phyloP scores from a whole-genome alignment of 2,329 filamentous ascomycete species.

The Leptographium lundbergii region DNA sequence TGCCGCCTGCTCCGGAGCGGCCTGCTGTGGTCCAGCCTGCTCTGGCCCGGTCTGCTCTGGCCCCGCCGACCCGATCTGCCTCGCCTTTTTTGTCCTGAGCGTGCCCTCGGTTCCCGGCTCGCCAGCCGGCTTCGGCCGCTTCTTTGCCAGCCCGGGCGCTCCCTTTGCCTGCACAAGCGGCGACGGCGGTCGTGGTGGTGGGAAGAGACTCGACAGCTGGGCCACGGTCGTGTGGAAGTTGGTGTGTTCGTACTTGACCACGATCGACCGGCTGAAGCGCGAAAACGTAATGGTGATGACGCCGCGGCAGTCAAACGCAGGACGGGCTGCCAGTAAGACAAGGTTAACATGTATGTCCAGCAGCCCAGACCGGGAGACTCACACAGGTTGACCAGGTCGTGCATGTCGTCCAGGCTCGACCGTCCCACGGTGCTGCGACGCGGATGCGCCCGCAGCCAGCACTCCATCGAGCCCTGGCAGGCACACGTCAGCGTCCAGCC shows the following conservation, averaged over 20 bases:
- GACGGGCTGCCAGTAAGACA: conserved; percentile 27
- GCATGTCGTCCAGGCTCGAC: conserved; percentile 32
- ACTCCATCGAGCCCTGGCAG: conserved; percentile 38
- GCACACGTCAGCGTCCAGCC: conserved; percentile 42
- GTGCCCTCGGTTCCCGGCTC: neutral
- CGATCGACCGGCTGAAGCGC: conserved; percentile 31
- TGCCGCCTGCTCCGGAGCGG: neutral
- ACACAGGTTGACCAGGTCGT: conserved; percentile 33
- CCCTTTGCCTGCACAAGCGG: neutral
- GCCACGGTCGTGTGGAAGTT: conserved; percentile 43
- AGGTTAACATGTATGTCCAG: too few species aligned
- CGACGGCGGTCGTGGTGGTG: conserved; percentile 27
- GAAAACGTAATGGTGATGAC: conserved; percentile 36
- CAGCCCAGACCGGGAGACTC: conserved; percentile 14
- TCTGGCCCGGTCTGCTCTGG: neutral
- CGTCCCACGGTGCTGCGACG: conserved; percentile 31
- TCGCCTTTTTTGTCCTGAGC: neutral
- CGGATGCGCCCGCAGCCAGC: conserved; percentile 34
- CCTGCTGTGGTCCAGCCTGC: neutral
- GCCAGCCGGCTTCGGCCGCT: conserved; percentile 3
- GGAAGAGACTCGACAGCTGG: conserved; percentile 33
- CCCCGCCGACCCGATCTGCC: neutral
- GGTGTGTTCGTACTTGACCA: conserved; percentile 43
- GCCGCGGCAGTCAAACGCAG: conserved; percentile 47
- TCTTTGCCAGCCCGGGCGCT: neutral